Evolutionary conservation across 805 yeast species (phyloP), one percentile per base, ranked within the genome.

Genomic region (Teunomyces stri): DNA sequence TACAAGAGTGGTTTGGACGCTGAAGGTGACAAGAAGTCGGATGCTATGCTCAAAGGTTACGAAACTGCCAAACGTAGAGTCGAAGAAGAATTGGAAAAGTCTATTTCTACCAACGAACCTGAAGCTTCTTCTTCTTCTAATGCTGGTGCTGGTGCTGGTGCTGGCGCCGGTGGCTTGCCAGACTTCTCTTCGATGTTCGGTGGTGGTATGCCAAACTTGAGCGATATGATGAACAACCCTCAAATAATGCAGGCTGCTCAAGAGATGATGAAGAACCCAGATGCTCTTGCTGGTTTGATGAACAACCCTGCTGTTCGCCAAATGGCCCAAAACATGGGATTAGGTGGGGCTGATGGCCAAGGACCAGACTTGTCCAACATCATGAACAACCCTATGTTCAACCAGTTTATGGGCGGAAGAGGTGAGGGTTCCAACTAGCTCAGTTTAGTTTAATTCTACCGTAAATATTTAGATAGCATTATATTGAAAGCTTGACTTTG

Each of bases 11-110:
- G 97, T 34, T 68, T 94, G 55, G 90, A 87, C 48, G 81, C 82
- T 48, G 98, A 94, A 70, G 97, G 97, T 38, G 87, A 82, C 39
- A 70, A 73, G 21, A 89, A 92, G 41, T 81, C 91, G 6, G 96
- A 87, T 35, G 91, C 94, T 13, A 92, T 92, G 97, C 80, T 79
- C 67, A 84, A 85, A 62, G 99, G 97, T 45, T 90, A 82, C 64
- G 97, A 92, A 66, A 88, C 96, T 30, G 97, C 97, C 20, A 88
- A 89, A 73, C 81, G 80, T 68, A 84, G 91, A 64, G 89, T 87
- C 34, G 89, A 87, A 59, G 91, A 85, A 61, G 87, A 89, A 46
- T 69, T 84, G 54, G 81, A 76, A 55, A 64, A 53, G 44, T 59
- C 68, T 3, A 62, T 70, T 40, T 55, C 70, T 35, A 52, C 46